A percentile compares a stretch with the other conserved stretches of the same genome.
Evolutionary conservation across 2,329 filamentous ascomycete species (phyloP).

Genomic region (Aspergillus fructus): DNA sequence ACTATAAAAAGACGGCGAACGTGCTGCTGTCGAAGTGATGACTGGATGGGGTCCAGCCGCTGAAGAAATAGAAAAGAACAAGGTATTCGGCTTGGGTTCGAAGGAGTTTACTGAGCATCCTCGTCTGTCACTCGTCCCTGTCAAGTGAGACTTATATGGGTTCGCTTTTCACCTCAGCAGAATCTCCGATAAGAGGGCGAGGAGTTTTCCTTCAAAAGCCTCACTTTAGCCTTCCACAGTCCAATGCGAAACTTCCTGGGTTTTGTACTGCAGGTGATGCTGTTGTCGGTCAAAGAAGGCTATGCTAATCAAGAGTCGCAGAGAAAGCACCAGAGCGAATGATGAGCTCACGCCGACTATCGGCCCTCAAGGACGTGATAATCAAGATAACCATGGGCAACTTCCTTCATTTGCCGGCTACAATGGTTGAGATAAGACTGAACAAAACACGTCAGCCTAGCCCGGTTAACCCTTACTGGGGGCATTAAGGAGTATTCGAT

Average conservation of each 20-base stretch:
- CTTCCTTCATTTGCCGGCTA: conserved; percentile 7
- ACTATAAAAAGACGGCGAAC: conserved; percentile 1
- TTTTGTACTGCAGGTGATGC: conserved; percentile 9
- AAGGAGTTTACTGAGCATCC: background rate
- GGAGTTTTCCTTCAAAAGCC: background rate
- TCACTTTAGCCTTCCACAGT: background rate
- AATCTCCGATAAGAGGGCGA: background rate
- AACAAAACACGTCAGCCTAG: conserved; percentile 7
- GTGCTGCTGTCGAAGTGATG: background rate
- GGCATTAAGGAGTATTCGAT: background rate
- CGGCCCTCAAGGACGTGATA: conserved; percentile 10
- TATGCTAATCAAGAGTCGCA: background rate
- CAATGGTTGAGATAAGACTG: conserved; percentile 8
- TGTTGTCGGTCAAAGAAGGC: conserved; percentile 1
- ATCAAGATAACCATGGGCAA: conserved; percentile 7
- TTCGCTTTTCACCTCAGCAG: background rate
- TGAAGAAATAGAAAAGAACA: background rate
- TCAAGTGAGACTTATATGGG: conserved; percentile 4
- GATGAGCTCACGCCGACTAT: conserved; percentile 2
- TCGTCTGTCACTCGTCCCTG: background rate
- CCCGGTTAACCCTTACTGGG: background rate
- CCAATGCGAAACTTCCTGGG: conserved; percentile 9
- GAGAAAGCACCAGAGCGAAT: background rate
- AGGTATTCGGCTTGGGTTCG: background rate
- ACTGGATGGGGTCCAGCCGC: background rate